Percentiles rank a stretch among this genome's conserved stretches.
phyloP scores from a whole-genome alignment of 2,329 filamentous ascomycete genomes.

The Stemphylium beticola region DNA sequence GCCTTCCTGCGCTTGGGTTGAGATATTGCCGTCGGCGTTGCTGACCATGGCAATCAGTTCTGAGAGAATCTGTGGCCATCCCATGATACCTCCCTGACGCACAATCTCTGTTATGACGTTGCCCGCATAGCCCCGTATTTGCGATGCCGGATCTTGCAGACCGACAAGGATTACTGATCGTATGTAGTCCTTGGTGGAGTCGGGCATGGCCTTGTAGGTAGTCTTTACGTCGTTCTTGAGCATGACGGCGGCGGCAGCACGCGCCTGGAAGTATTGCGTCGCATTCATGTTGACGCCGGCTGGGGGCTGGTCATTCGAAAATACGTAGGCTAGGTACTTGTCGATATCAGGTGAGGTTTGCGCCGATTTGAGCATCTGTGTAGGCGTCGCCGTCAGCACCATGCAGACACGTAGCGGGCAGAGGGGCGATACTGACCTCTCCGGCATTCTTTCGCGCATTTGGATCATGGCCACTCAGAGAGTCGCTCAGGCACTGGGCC shows the following conservation, averaged over 20 bases:
- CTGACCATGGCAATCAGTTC: slow-evolving; percentile 80
- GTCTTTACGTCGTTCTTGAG: slow-evolving; percentile 90
- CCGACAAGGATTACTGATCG: slow-evolving; percentile 78
- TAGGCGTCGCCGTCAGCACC: slow-evolving; percentile 32
- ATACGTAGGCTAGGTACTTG: slow-evolving; percentile 94
- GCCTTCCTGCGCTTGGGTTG: slow-evolving; percentile 81
- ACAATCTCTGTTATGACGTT: slow-evolving; percentile 95
- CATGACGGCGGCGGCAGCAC: slow-evolving; percentile 89
- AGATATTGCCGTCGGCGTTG: slow-evolving; percentile 71
- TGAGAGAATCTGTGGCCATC: slow-evolving; percentile 89
- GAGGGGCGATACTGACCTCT: slow-evolving; percentile 64
- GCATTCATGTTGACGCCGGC: slow-evolving; percentile 64
- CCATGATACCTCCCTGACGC: slow-evolving; percentile 79
- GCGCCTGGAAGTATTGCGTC: slow-evolving; percentile 74
- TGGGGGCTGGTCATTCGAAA: slow-evolving; percentile 72
- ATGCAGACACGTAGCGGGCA: slow-evolving; percentile 11
- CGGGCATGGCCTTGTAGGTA: slow-evolving; percentile 76
- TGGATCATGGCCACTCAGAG: slow-evolving; percentile 82
- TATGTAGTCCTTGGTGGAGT: slow-evolving; percentile 75
- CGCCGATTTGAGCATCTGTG: slow-evolving; percentile 89
- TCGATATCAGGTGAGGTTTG: slow-evolving; percentile 90
- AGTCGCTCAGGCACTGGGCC: slow-evolving; percentile 87
- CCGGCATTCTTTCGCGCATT: slow-evolving; percentile 87
- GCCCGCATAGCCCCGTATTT: slow-evolving; percentile 88
- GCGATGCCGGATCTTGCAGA: slow-evolving; percentile 78